Conservation (phyloP, 345 rosid genomes). For the Lepidium didymum region DNA sequence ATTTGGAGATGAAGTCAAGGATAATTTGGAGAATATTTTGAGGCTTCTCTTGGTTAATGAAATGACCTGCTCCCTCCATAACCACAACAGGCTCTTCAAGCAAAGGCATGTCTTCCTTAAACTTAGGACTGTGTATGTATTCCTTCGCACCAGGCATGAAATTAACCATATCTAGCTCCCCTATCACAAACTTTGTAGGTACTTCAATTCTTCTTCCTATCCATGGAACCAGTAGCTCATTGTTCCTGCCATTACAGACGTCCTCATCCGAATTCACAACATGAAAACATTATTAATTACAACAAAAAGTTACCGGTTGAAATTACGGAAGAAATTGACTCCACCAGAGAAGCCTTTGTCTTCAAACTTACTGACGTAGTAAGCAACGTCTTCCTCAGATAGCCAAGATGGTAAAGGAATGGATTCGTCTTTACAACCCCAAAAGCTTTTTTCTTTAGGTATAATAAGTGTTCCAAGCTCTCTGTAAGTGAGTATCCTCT, state of each 20-base stretch:
- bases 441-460: constrained; percentile 22
- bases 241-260: constrained; percentile 3
- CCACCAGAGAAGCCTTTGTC: constrained; percentile 23
- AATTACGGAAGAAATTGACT: constrained; percentile 28
- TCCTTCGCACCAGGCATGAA: constrained; percentile 16
- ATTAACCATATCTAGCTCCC: constrained; percentile 14
- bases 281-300: no score
- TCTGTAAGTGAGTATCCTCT: constrained; percentile 13
- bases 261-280: no score
- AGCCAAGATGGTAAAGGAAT: constrained; percentile 23
- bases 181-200: constrained; percentile 19
- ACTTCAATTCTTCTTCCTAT: constrained; percentile 12
- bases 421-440: constrained; percentile 15
- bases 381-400: constrained; percentile 22
- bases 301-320: neutral
- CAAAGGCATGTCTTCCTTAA: constrained; percentile 24
- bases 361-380: constrained; percentile 23
- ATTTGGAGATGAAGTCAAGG: constrained; percentile 20
- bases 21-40: constrained; percentile 18
- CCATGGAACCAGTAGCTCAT: constrained; percentile 27
- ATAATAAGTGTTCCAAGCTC: constrained; percentile 9
- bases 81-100: constrained; percentile 25
- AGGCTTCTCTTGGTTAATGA: constrained; percentile 26
- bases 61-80: constrained; percentile 26
- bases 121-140: constrained; percentile 22